Evolutionary conservation across 2,329 filamentous ascomycete species (phyloP).

Genomic region (Fusarium avenaceum): DNA sequence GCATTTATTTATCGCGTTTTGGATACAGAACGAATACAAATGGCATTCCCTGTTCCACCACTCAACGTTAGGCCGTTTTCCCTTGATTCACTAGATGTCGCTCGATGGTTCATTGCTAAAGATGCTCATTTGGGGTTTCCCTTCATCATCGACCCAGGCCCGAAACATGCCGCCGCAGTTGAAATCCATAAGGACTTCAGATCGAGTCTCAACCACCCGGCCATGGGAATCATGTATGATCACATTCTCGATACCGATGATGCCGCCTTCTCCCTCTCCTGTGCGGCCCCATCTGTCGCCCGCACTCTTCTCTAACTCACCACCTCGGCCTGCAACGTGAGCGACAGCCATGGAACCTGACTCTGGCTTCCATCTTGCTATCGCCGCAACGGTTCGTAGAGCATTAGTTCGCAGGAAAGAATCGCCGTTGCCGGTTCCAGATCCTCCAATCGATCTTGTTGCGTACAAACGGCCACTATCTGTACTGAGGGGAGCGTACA

Average conservation of each 20-base stretch:
- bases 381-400: conserved; percentile 77
- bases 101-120: conserved; percentile 52
- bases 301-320: conserved; percentile 81
- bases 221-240: conserved; percentile 62
- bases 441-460: conserved; percentile 68
- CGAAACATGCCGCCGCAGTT: conserved; percentile 93
- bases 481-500: conserved; percentile 54
- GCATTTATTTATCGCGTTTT: conserved; percentile 29
- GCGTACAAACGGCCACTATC: conserved; percentile 26
- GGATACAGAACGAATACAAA: conserved; percentile 46
- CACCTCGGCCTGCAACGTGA: conserved; percentile 76
- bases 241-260: conserved; percentile 82
- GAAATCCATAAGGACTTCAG: conserved; percentile 78
- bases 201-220: conserved; percentile 56
- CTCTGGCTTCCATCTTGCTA: conserved; percentile 72
- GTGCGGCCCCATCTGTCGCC: conserved; percentile 78
- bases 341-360: conserved; percentile 71
- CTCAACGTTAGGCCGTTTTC: not conserved
- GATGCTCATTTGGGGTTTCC: conserved; percentile 66
- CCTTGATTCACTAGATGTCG: conserved; percentile 21
- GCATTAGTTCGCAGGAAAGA: conserved; percentile 83
- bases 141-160: conserved; percentile 77
- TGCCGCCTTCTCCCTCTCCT: conserved; percentile 85
- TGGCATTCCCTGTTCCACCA: conserved; percentile 42
- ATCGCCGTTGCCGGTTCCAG: conserved; percentile 89